Percentiles rank a stretch among this genome's conserved stretches.
These are phyloP conservation scores for Angophora floribunda DNA, from an alignment of 345 rosid genomes.

Conservation along the genomic window DNA sequence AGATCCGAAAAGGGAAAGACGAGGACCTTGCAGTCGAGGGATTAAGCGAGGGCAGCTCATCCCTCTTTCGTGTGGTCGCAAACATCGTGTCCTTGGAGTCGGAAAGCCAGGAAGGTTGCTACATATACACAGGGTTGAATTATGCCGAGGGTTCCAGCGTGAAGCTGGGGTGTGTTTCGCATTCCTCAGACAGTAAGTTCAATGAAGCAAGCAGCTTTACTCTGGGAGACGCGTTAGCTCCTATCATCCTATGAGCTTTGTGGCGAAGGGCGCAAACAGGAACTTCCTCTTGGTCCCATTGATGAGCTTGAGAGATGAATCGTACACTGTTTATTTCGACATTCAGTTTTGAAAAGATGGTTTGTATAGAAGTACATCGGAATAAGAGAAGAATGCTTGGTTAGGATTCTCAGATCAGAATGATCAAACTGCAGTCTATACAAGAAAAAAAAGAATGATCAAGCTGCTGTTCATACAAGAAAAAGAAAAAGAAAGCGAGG, in stretches of 20 bases:
- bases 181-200: conserved; percentile 11
- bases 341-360: neutral
- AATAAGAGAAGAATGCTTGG: neutral
- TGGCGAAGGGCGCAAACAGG: conserved; percentile 46
- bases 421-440: neutral
- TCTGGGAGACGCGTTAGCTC: conserved; percentile 24
- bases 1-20: conserved; percentile 15
- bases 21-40: conserved; percentile 20
- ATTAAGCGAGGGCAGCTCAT: conserved; percentile 13
- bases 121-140: conserved; percentile 32
- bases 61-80: conserved; percentile 40
- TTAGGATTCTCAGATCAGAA: neutral
- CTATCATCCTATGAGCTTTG: conserved; percentile 79
- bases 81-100: conserved; percentile 53
- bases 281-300: conserved; percentile 70
- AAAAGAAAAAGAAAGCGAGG: too few species aligned
- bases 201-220: conserved; percentile 49
- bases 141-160: conserved; percentile 16
- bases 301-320: conserved; percentile 69
- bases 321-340: conserved; percentile 72
- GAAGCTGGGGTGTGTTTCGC: conserved; percentile 41
- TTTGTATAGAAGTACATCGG: neutral
- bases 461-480: neutral
- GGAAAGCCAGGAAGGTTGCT: conserved; percentile 45
- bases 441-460: neutral